A percentile compares a stretch with the other conserved stretches of the same genome.
Conservation (phyloP, 2,329 filamentous ascomycete species). For the Colletotrichum graminicola region DNA sequence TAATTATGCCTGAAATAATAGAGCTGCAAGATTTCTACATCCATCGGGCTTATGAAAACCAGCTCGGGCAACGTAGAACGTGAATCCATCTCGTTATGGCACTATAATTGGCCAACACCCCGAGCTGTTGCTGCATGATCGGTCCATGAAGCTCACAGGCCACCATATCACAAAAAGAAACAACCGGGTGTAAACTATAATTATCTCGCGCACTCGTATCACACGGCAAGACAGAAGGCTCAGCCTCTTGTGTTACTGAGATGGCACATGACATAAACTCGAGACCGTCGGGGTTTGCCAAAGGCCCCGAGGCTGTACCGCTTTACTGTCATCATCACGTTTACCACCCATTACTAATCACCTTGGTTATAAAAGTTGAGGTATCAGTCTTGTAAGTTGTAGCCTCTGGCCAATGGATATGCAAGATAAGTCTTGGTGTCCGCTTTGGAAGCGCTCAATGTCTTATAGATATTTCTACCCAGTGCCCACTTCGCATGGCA, state of each 20-base stretch:
- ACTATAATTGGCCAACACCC: too few species aligned
- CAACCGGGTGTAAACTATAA: too few species aligned
- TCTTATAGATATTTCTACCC: fast-evolving
- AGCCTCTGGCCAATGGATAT: background rate
- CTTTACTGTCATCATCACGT: background rate
- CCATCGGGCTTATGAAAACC: too few species aligned
- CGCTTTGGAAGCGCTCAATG: background rate
- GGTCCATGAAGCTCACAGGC: too few species aligned
- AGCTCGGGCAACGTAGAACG: too few species aligned
- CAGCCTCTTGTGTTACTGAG: background rate
- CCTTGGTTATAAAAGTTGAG: fast-evolving
- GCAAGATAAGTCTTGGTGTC: background rate
- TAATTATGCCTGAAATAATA: too few species aligned
- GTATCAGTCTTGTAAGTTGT: background rate
- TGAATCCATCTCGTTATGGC: too few species aligned
- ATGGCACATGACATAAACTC: background rate
- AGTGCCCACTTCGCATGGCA: background rate
- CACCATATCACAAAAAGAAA: too few species aligned
- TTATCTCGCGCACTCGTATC: too few species aligned
- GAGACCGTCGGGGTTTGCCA: background rate
- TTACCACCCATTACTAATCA: background rate
- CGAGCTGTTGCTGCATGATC: too few species aligned
- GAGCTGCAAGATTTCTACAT: too few species aligned
- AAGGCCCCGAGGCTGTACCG: background rate
- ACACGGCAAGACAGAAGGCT: too few species aligned